Evolutionary conservation across 805 yeast species (phyloP).

Genomic region (Candida nitratophila): DNA sequence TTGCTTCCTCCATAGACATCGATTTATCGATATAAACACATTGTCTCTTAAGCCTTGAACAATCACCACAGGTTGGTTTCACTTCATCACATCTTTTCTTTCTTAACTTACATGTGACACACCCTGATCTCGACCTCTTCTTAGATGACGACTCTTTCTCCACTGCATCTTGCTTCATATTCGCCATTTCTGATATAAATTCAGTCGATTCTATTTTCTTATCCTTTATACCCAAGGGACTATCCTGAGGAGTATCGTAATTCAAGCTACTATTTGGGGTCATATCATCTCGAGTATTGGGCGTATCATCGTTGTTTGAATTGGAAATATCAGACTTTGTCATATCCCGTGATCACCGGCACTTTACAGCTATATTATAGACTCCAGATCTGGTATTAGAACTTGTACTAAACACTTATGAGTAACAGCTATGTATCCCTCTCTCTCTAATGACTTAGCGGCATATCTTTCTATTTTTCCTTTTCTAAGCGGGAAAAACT

Average conservation of each 20-base stretch:
- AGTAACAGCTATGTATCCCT: no score
- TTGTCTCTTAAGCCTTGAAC: slow-evolving; percentile 35
- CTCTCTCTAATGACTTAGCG: no score
- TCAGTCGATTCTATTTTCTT: no score
- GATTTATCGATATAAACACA: slow-evolving; percentile 41
- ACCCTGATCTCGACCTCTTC: slow-evolving; percentile 49
- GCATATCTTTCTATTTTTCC: not conserved
- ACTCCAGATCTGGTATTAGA: no score
- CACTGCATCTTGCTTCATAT: not conserved
- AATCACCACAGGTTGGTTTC: slow-evolving; percentile 45
- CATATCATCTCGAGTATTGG: no score
- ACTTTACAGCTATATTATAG: no score
- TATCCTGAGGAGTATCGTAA: no score
- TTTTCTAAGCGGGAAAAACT: not conserved
- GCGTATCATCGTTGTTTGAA: not conserved
- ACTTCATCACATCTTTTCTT: slow-evolving; percentile 52
- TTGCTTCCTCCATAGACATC: slow-evolving; percentile 36
- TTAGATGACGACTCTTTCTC: not conserved
- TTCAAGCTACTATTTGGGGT: no score
- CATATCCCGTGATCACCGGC: not conserved
- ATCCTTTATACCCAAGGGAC: no score
- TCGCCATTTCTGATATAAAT: not conserved
- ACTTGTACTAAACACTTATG: no score
- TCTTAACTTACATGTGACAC: slow-evolving; percentile 60
- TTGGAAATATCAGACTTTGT: not conserved